phyloP scores from a whole-genome alignment of 345 rosid species.

The Raphanus sativus region DNA sequence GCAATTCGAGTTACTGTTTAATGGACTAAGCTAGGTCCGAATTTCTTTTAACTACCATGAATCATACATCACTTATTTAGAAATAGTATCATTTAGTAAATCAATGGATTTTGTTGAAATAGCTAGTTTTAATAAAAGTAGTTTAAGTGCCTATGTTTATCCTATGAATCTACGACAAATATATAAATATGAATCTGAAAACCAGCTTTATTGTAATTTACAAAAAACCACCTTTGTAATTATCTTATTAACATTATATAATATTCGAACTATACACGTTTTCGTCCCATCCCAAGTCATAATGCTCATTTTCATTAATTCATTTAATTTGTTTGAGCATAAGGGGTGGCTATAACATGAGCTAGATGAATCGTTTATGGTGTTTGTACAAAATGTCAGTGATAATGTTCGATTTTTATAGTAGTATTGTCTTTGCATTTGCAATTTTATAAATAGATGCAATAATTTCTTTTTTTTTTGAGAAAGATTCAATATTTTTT shows the following conservation, averaged over 20 bases:
- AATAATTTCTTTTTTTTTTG: not conserved
- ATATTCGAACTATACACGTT: not conserved
- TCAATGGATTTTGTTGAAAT: not conserved
- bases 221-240: not conserved
- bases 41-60: not conserved
- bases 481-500: not conserved
- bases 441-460: constrained; percentile 14
- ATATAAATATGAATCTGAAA: not conserved
- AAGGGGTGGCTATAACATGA: constrained; percentile 39
- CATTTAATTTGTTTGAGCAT: constrained; percentile 18
- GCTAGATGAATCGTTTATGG: constrained; percentile 34
- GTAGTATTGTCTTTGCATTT: constrained; percentile 30
- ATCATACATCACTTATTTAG: not conserved
- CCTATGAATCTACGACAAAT: not conserved
- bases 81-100: not conserved
- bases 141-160: not conserved
- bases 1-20: not conserved
- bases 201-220: not conserved
- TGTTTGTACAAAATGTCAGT: constrained; percentile 52
- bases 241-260: not conserved
- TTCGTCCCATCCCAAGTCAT: not conserved
- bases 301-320: not conserved
- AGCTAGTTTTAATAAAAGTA: not conserved
- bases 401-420: constrained; percentile 32
- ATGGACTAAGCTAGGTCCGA: not conserved